Evolutionary conservation across 352 stramenopile genomes (phyloP), one percentile per base, ranked within the genome.

Genomic region (Pythium pyrilobum): DNA sequence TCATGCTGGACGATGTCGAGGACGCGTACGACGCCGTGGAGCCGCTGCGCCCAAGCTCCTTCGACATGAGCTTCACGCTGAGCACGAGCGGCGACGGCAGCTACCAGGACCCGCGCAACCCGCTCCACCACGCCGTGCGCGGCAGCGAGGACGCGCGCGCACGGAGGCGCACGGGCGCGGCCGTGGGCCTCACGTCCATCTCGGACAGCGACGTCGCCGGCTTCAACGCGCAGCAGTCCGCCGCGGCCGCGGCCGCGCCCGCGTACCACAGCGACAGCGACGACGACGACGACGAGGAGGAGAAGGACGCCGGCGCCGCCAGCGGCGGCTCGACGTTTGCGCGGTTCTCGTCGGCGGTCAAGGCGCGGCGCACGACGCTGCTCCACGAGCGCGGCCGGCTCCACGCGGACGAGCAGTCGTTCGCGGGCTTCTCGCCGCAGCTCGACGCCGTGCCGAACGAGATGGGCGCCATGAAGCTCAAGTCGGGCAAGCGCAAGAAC

Each of bases 21-120:
- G 74, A 86, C 45, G 72, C 85, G 48, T 89, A 81, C 40, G 84
- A 94, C 63, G 81, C 69, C 3, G 77, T 94, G 13, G 84, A 92
- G 69, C 84, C 84, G 42, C 85, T 92, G 70, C 84, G 84, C 4
- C 71, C 84, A n/a, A 91, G 84, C 58, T 92, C 81, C 27, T 94
- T 94, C 61, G 81, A 94, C 74, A 87, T 89, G 77, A 89, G 78
- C 59, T 91, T 91, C 67, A 89, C 77, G 28, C 77, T 90, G 9
- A 74, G 74, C 52, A 59, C 56, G 36, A 74, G 62, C 55, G 52
- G 59, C 40, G 60, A 68, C 31, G 48, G 49, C 24, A 64, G 53
- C 37, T 59, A 48, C 52, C 59, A 47, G 34, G 59, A 59, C 42
- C 27, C 24, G 36, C 52, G 48, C 41, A 62, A 62, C 39, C 48